Evolutionary conservation across 2,329 filamentous ascomycete species (phyloP), one percentile per base, ranked within the genome.

Genomic region (Grosmannia clavigera): DNA sequence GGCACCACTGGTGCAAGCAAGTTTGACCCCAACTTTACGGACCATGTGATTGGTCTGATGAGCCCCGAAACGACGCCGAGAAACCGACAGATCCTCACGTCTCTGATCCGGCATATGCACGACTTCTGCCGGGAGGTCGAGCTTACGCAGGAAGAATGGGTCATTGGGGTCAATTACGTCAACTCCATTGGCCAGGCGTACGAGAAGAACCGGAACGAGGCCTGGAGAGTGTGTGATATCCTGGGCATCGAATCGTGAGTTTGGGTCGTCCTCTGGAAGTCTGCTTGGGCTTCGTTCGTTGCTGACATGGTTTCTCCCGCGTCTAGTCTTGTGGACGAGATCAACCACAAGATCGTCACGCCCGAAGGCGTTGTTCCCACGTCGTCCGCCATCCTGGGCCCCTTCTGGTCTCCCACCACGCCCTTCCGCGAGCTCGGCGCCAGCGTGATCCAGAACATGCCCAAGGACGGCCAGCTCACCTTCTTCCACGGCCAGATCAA

Each of bases 71-170:
- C 87, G 11, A 76, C 80, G 64, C 83, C 87, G 38, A 81, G 89
- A 51, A 80, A 86, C 67, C 81, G 85, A 61, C 76, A 84, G 66
- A 79, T 92, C 69, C 80, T 92, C 75, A 71, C 79, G 56, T 80
- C 81, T 35, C 74, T 92, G 62, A 84, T 92, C 69, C 78, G 77
- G 60, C 88, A 92, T 74, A 77, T 92, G 60, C 89, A 94, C 73
- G 88, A 90, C 73, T 92, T 92, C 71, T 83, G 85, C 48, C 84
- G 88, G 55, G 88, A 94, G 71, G 83, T 88, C 63, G 82, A 91
- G 70, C 81, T 94, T 61, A 92, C 87, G 9, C 78, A 83, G n/a
- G 86, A 87, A 60, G 89, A 94, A 75, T 92, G 87, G 88, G 81
- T 88, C 74, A 75, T 80, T 10, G 89, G 84, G 55, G 74, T 74